Conservation (phyloP, 352 stramenopile genomes). For the Globisporangium nunn region DNA sequence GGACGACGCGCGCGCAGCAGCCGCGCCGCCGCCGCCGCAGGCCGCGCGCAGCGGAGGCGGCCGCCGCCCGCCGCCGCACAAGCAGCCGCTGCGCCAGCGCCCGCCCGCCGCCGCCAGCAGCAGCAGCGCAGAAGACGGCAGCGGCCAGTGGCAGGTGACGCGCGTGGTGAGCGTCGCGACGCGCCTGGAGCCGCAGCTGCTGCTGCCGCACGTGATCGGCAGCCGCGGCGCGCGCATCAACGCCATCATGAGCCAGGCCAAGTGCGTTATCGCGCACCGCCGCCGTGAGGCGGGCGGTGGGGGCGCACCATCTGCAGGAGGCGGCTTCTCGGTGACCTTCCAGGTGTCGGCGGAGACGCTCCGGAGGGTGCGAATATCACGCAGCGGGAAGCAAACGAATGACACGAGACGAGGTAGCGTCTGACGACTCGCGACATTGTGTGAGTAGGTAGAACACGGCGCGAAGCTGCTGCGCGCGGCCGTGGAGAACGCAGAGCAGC, state of each 20-base stretch:
- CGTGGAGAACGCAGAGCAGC: conserved; percentile 34
- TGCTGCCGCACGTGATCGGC: conserved; percentile 47
- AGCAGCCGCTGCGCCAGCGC: neutral
- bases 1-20: conserved; percentile 12
- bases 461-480: conserved; percentile 23
- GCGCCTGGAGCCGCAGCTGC: conserved; percentile 24
- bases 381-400: no score
- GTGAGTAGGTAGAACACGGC: conserved; percentile 16
- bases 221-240: conserved; percentile 41
- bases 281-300: conserved; percentile 6
- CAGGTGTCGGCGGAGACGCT: conserved; percentile 42
- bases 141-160: conserved; percentile 13
- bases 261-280: conserved; percentile 45
- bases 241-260: conserved; percentile 46
- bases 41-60: neutral
- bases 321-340: conserved; percentile 36
- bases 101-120: neutral
- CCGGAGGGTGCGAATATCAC: conserved; percentile 25
- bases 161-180: conserved; percentile 35
- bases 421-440: neutral
- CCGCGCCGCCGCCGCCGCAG: conserved; percentile 1
- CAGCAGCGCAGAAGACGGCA: neutral
- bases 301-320: neutral
- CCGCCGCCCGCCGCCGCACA: neutral
- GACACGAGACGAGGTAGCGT: no score